Percentiles rank a stretch among this genome's conserved stretches.
Evolutionary conservation across 2,329 filamentous ascomycete species (phyloP).

Genomic region (Xylaria sp.): DNA sequence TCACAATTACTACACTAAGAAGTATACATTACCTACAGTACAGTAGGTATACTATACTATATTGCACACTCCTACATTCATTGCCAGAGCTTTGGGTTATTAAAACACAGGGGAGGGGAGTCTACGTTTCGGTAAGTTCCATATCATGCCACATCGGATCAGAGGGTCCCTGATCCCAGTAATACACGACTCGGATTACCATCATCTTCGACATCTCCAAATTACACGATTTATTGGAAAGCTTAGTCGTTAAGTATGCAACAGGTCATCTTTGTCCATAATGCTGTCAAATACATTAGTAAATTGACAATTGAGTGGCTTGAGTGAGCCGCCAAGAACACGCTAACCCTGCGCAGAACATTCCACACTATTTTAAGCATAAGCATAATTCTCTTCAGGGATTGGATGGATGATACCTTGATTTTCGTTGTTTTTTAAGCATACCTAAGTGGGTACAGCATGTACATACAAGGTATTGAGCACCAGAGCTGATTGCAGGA

Average conservation of each 20-base stretch:
- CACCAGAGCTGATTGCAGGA: constrained; percentile 1
- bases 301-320: constrained; percentile 23
- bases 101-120: constrained; percentile 8
- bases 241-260: not conserved
- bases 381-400: constrained; percentile 23
- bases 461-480: not conserved
- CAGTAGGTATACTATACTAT: not conserved
- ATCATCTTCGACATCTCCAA: not conserved
- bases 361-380: constrained; percentile 36
- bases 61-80: not conserved
- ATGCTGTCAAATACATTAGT: constrained; percentile 34
- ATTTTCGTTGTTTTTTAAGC: constrained; percentile 5
- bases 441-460: not conserved
- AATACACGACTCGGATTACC: not conserved
- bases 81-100: constrained; percentile 8
- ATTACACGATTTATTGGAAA: not conserved
- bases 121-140: constrained; percentile 25
- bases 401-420: constrained; percentile 11
- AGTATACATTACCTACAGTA: not conserved
- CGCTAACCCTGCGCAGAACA: constrained; percentile 27
- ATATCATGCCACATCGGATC: constrained; percentile 15
- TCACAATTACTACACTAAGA: constrained; percentile 32
- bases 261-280: not conserved
- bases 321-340: constrained; percentile 28
- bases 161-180: constrained; percentile 4